A percentile compares a stretch with the other conserved stretches of the same genome.
Conservation (phyloP, 2,329 filamentous ascomycete genomes). For the Pestalotiopsis sp. region DNA sequence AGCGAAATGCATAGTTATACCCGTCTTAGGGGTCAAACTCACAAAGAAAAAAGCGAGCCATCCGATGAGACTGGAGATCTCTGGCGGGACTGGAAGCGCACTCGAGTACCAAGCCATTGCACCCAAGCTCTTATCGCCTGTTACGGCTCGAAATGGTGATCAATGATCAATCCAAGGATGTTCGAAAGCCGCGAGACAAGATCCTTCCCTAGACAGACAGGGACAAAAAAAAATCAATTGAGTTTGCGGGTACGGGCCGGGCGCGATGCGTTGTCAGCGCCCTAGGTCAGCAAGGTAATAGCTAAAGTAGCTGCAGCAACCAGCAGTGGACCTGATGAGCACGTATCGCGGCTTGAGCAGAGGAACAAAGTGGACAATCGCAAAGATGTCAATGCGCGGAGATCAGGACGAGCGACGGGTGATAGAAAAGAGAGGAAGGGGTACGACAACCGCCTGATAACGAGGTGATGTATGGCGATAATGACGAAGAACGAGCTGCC, state of each 20-base stretch:
- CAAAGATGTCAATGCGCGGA: neutral
- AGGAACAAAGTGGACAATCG: too few species aligned
- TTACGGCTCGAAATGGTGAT: neutral
- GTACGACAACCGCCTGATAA: neutral
- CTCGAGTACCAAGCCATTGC: constrained; percentile 23
- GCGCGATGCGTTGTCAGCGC: constrained; percentile 6
- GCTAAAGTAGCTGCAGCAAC: constrained; percentile 8
- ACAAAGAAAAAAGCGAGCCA: constrained; percentile 36
- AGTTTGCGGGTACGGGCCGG: neutral
- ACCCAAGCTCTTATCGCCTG: constrained; percentile 17
- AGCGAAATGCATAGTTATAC: neutral
- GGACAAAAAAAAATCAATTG: neutral
- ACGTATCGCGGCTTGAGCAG: too few species aligned
- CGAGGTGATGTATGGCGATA: neutral
- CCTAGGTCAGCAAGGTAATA: neutral
- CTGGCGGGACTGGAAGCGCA: constrained; percentile 20
- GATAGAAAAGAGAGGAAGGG: neutral
- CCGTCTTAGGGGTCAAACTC: constrained; percentile 12
- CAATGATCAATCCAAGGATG: neutral
- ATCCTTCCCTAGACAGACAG: neutral
- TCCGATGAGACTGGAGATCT: constrained; percentile 28
- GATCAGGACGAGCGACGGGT: neutral
- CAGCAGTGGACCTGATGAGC: neutral
- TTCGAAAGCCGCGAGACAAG: neutral
- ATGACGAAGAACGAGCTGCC: neutral